Evolutionary conservation across 139 green algal species (phyloP).

Genomic region (Chlamydomonas incerta): DNA sequence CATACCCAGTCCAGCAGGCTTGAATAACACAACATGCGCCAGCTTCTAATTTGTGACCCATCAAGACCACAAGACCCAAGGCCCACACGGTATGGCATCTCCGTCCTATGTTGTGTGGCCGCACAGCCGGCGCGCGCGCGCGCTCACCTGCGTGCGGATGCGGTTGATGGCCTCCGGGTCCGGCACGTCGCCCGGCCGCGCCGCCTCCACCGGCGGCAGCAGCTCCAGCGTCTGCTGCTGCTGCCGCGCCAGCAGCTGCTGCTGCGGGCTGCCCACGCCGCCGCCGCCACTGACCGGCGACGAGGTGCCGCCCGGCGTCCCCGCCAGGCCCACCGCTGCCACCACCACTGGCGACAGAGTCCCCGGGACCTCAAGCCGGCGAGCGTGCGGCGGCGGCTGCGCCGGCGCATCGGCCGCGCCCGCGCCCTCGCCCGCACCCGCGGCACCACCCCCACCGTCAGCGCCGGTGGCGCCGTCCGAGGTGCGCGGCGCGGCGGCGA

Average conservation of each 20-base stretch:
- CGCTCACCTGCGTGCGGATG: constrained; percentile 28
- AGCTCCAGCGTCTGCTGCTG: constrained; percentile 40
- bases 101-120: not conserved
- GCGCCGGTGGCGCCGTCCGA: no score
- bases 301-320: no score
- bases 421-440: not conserved
- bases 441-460: no score
- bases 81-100: no score
- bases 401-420: not conserved
- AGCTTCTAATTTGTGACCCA: no score
- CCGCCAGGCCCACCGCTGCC: no score
- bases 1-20: no score
- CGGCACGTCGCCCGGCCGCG: constrained; percentile 22
- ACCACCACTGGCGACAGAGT: no score
- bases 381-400: not conserved
- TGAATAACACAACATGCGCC: no score
- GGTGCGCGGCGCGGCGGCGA: not conserved
- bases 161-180: constrained; percentile 36
- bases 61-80: no score
- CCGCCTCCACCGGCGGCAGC: constrained; percentile 22
- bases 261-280: not conserved
- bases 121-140: no score
- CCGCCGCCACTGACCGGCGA: not conserved
- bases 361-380: no score
- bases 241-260: not conserved